phyloP scores from a whole-genome alignment of 495 filamentous ascomycete species.

The Halenospora varia region DNA sequence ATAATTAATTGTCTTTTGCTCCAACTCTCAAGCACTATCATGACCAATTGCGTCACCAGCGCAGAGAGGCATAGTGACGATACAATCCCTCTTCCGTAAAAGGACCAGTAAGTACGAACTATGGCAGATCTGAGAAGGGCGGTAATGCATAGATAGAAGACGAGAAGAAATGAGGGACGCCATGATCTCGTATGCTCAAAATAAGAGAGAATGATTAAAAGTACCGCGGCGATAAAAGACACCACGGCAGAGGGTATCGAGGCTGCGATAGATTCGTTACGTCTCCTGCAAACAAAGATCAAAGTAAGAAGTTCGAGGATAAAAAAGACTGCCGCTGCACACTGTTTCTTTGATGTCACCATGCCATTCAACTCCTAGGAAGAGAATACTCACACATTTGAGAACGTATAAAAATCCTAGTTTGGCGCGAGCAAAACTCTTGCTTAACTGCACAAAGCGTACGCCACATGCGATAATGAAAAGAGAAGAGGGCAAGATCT shows the following conservation, averaged over 20 bases:
- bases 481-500: constrained; percentile 9
- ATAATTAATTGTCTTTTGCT: neutral
- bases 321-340: neutral
- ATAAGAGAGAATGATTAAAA: neutral
- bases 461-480: neutral
- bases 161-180: neutral
- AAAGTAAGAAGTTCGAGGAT: constrained; percentile 3
- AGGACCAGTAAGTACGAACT: constrained; percentile 13
- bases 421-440: neutral
- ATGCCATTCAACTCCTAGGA: neutral
- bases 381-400: neutral
- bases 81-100: neutral
- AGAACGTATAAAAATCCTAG: neutral
- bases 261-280: neutral
- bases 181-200: neutral
- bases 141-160: constrained; percentile 7
- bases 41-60: constrained; percentile 4
- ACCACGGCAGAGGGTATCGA: neutral
- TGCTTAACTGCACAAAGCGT: neutral
- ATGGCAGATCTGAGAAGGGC: constrained; percentile 6
- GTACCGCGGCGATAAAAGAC: neutral
- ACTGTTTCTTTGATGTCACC: neutral
- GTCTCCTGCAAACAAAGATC: constrained; percentile 1
- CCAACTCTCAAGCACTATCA: constrained; percentile 10
- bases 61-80: neutral